Percentiles rank a stretch among this genome's conserved stretches.
Conservation (phyloP, 768 basidiomycete species). For the Gloeopeniophorella convolvens region DNA sequence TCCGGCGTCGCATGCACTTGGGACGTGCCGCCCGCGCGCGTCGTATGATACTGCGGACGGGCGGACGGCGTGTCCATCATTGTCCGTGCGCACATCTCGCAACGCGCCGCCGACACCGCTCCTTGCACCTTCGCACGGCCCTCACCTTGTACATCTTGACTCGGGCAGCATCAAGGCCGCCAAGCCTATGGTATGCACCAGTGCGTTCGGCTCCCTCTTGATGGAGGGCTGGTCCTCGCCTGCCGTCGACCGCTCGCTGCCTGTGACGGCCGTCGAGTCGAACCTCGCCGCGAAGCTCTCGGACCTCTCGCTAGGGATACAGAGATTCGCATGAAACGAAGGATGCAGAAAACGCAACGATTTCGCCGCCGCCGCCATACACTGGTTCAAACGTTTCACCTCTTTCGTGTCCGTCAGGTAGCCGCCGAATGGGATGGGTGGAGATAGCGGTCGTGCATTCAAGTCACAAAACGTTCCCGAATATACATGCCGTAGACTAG, state of each 20-base stretch:
- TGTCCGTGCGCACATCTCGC: constrained; percentile 38
- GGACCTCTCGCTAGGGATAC: constrained; percentile 57
- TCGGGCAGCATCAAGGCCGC: constrained; percentile 42
- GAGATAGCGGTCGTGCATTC: no score
- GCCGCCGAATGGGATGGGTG: no score
- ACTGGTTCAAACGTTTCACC: no score
- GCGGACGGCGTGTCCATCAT: constrained; percentile 41
- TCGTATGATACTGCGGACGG: constrained; percentile 43
- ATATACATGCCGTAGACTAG: no score
- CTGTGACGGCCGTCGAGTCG: constrained; percentile 44
- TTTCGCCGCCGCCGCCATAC: no score
- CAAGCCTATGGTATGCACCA: constrained; percentile 54
- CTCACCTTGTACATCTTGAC: constrained; percentile 33
- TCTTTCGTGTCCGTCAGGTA: no score
- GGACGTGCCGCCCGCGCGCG: constrained; percentile 68
- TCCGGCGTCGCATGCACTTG: constrained; percentile 84
- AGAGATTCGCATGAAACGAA: no score
- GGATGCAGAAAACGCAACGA: no score
- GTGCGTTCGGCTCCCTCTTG: constrained; percentile 51
- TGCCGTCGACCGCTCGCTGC: constrained; percentile 44
- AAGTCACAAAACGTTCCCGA: no score
- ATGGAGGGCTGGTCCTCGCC: constrained; percentile 38
- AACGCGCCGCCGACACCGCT: constrained; percentile 21
- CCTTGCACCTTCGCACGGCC: constrained; percentile 21
- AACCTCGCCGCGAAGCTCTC: constrained; percentile 52